Conservation (phyloP, 2,329 filamentous ascomycete species). For the Verruconis gallopava region DNA sequence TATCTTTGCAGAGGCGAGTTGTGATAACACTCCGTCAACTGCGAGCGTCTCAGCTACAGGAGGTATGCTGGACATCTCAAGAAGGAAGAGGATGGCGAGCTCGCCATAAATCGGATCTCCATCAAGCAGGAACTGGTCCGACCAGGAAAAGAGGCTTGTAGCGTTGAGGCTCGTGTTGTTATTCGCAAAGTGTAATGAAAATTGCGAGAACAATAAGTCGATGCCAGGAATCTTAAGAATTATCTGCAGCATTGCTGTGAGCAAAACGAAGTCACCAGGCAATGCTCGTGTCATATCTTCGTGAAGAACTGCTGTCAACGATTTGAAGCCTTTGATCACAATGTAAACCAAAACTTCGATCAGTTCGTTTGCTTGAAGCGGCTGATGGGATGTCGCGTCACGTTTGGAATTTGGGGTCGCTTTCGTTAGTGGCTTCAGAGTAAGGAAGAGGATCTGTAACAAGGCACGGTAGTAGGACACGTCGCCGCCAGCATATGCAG, state of each 20-base stretch:
- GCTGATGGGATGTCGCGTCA: slow-evolving; percentile 14
- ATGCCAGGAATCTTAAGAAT: slow-evolving; percentile 68
- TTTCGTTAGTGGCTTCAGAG: slow-evolving; percentile 51
- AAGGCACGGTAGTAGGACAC: slow-evolving; percentile 69
- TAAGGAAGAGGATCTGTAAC: slow-evolving; percentile 72
- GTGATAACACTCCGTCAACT: slow-evolving; percentile 68
- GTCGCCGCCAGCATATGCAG: slow-evolving; percentile 42
- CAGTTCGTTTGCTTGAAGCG: slow-evolving; percentile 40
- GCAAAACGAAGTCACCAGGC: slow-evolving; percentile 71
- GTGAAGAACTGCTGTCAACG: slow-evolving; percentile 70
- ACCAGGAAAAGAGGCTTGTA: slow-evolving; percentile 83
- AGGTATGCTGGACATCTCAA: slow-evolving; percentile 73
- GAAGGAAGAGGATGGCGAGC: slow-evolving; percentile 75
- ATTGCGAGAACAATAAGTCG: slow-evolving; percentile 43
- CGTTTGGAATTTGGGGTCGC: not conserved
- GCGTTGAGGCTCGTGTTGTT: slow-evolving; percentile 66
- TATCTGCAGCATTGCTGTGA: slow-evolving; percentile 80
- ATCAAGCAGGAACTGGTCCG: slow-evolving; percentile 55
- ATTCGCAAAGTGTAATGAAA: slow-evolving; percentile 38
- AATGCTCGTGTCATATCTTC: slow-evolving; percentile 51
- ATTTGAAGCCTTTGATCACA: slow-evolving; percentile 70
- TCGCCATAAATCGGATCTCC: slow-evolving; percentile 88
- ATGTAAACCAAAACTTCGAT: slow-evolving; percentile 70
- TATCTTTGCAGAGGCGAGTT: slow-evolving; percentile 66
- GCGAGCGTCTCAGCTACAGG: slow-evolving; percentile 80